Evolutionary conservation across 306 rosid species (phyloP), one percentile per base, ranked within the genome.

Genomic region (Gynostemma pentaphyllum): DNA sequence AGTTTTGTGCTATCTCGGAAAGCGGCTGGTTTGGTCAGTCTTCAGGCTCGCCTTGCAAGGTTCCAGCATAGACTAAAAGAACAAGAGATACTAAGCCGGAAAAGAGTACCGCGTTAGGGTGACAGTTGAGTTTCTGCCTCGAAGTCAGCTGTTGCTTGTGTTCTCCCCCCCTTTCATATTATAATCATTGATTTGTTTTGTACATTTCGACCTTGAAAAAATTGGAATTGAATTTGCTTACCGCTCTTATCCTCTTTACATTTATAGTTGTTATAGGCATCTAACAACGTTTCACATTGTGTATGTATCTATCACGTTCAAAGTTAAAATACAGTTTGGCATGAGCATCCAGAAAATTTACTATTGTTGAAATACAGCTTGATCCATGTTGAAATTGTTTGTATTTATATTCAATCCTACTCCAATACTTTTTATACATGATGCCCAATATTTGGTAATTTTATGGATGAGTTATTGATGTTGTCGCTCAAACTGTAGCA

Each of bases 1-100:
- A 82, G 82, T 76, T 86, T 81, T 45, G 84, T 88, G 71, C 96
- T 92, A 50, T 88, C 98, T 15, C 96, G 98, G 55, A 92, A 92
- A 82, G 95, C 88, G 24, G 96, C 96, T 13, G 82, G 96, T 69
- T 81, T 92, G 19, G 96, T 86, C 29, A 80, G 94, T 71, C 96
- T 92, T 37, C 98, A 92, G 75, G 83, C 98, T 52, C 96, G 98
- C 49, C 87, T 92, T 4, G 90, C 94, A 52, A 79, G 98, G 79
- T 92, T 92, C 69, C 98, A 92, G 77, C 96, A 92, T 74, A 83
- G 90, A 64, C 82, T 88, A 14, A 92, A 92, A 73, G 98, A 92
- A 76, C 96, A 92, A 60, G 96, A 88, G 74, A 86, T 92, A 64
- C 81, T 92, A 7, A 81, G 87, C 79, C 85, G 94, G 66, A 92